Percentiles rank a stretch among this genome's conserved stretches.
Conservation (phyloP, 2,329 filamentous ascomycete genomes). For the Cordyceps sp. region DNA sequence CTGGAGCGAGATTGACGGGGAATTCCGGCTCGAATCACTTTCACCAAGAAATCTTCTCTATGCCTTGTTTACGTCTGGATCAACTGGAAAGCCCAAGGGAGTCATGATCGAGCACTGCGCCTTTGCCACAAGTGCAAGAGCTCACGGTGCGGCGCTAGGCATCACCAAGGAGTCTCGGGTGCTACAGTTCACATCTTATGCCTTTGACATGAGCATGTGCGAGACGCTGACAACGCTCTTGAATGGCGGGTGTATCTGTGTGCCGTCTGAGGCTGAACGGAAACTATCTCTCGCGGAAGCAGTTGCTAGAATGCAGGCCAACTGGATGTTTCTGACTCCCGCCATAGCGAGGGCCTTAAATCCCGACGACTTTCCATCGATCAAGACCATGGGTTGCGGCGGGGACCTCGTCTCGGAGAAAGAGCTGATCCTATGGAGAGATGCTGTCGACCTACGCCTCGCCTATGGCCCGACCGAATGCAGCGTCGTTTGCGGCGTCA, state of each 20-base stretch:
- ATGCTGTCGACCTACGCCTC: constrained; percentile 2
- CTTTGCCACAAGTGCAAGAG: not conserved
- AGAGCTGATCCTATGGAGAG: constrained; percentile 1
- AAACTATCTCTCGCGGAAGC: constrained; percentile 2
- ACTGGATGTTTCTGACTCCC: constrained; percentile 3
- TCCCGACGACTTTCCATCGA: constrained; percentile 1
- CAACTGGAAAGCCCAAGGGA: constrained; percentile 6
- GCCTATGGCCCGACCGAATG: constrained; percentile 4
- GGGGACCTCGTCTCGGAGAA: constrained; percentile 5
- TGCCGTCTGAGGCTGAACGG: constrained; percentile 3
- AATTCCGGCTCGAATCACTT: no score
- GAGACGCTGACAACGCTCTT: constrained; percentile 3
- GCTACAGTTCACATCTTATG: constrained; percentile 5
- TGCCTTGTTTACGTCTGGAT: constrained; percentile 6
- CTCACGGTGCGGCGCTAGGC: not conserved
- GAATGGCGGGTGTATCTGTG: constrained; percentile 3
- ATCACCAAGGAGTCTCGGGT: not conserved
- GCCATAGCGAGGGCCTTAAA: constrained; percentile 1
- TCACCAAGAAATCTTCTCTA: not conserved
- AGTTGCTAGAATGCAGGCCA: constrained; percentile 1
- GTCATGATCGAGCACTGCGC: constrained; percentile 5
- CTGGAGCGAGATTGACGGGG: no score
- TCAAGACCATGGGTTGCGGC: constrained; percentile 2
- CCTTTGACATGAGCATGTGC: constrained; percentile 3
- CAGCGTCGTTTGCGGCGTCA: not conserved